Conservation (phyloP, 148 eudicot species). For the Rhododendron ferrugineum region DNA sequence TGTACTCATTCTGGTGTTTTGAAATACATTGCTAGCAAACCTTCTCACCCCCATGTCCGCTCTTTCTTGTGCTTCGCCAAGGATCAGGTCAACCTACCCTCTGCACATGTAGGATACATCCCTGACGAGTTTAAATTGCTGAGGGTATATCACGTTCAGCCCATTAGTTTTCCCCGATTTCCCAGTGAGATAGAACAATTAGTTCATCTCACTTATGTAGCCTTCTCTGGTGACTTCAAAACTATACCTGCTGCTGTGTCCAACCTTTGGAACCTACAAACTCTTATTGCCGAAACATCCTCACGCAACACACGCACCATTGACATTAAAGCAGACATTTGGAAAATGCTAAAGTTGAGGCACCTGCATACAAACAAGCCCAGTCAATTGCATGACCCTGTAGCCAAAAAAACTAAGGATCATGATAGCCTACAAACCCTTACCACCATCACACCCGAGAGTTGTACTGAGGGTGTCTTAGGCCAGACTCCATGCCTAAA, state of each 20-base stretch:
- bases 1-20: slow-evolving; percentile 27
- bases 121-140: slow-evolving; percentile 18
- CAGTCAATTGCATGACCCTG: slow-evolving; percentile 6
- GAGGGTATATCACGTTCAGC: slow-evolving; percentile 3
- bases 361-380: slow-evolving; percentile 28
- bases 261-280: slow-evolving; percentile 30
- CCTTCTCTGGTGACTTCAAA: slow-evolving; percentile 18
- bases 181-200: slow-evolving; percentile 14
- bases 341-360: slow-evolving; percentile 36
- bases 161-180: slow-evolving; percentile 22
- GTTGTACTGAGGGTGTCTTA: background rate
- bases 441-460: background rate
- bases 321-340: slow-evolving; percentile 28
- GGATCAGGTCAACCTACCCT: slow-evolving; percentile 6
- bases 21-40: slow-evolving; percentile 20
- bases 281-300: slow-evolving; percentile 26
- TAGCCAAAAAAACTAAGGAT: background rate
- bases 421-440: slow-evolving; percentile 1
- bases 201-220: slow-evolving; percentile 27
- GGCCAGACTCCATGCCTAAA: background rate
- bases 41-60: slow-evolving; percentile 20
- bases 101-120: slow-evolving; percentile 15
- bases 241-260: slow-evolving; percentile 25
- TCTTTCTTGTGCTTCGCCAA: slow-evolving; percentile 30
- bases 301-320: slow-evolving; percentile 3